Base-by-base conservation (phyloP, 2,329 filamentous ascomycete genomes). In the Ilyonectria sp. region DNA sequence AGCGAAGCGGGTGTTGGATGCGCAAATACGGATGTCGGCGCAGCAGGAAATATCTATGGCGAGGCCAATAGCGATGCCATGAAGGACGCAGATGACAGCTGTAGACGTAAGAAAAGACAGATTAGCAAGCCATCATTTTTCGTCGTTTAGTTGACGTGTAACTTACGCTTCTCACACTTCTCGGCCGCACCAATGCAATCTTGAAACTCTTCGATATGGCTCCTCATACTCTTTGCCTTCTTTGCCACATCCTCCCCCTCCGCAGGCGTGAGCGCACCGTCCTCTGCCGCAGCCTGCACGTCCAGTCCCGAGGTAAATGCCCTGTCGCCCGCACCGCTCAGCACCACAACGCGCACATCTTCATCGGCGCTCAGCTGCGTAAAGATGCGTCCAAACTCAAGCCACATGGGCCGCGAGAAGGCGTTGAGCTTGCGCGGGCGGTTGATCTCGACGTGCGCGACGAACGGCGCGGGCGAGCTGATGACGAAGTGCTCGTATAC, bases 371-470 rank as follows among this genome's bases (percentile, higher is more conserved):
- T 95, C 68, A 98, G 89, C 68, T 87, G 86, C 63, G 84, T 81
- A 84, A 98, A 96, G 72, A 97, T 86, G 13, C 80, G 77, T 62
- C 90, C 89, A 70, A 97, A 86, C 83, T 97, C 94, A 60, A 91
- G 84, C 94, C 95, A 98, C 90, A 98, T 95, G 60, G 89, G 84
- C 79, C 94, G 90, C 72, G 90, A 87, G 80, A 97, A 98, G 71
- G 95, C 91, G 80, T 98, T 98, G 79, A 98, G 85, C 84, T 97
- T 97, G 72, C 89, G 82, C 1, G 95, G 90, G 1, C 95, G 89
- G 84, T 97, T 95, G 82, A 97, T 97, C 82, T 98, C 92, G 66
- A 98, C 92, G 79, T 97, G 94, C n/a, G 91, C 93, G 55, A 98
- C 91, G 83, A 90, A 90, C 76, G 91, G 87, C 43, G 83, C 77